Conservation (phyloP, 495 filamentous ascomycete species). For the Lepraria neglecta region DNA sequence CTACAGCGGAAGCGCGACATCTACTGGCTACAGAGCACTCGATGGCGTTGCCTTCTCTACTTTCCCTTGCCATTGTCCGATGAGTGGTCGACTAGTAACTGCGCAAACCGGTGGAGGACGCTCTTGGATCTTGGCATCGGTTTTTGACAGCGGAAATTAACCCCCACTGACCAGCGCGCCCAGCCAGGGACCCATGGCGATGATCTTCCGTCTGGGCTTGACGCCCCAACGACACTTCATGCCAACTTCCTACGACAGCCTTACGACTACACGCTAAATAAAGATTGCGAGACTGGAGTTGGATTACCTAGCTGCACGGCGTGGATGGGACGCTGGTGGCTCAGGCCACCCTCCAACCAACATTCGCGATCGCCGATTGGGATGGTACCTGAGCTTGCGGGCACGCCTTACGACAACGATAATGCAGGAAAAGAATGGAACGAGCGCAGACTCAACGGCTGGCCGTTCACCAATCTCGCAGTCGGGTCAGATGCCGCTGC, state of each 20-base stretch:
- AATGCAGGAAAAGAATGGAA: not conserved
- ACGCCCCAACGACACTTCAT: not conserved
- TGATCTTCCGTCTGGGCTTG: not conserved
- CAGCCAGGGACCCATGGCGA: not conserved
- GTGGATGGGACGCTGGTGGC: not conserved
- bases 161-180: not conserved
- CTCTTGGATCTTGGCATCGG: not conserved
- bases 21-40: not conserved
- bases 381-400: not conserved
- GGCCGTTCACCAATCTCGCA: not conserved
- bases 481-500: constrained; percentile 3
- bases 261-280: not conserved
- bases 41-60: not conserved
- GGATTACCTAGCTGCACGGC: not conserved
- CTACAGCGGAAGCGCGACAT: not conserved
- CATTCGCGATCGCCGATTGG: not conserved
- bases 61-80: not conserved
- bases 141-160: not conserved
- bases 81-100: not conserved
- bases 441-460: not conserved
- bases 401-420: not conserved
- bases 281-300: not conserved
- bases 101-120: not conserved
- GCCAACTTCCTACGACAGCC: not conserved
- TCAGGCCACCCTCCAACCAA: not conserved